phyloP scores from a whole-genome alignment of 2,329 filamentous ascomycete species.

The Fusarium caatingaense region DNA sequence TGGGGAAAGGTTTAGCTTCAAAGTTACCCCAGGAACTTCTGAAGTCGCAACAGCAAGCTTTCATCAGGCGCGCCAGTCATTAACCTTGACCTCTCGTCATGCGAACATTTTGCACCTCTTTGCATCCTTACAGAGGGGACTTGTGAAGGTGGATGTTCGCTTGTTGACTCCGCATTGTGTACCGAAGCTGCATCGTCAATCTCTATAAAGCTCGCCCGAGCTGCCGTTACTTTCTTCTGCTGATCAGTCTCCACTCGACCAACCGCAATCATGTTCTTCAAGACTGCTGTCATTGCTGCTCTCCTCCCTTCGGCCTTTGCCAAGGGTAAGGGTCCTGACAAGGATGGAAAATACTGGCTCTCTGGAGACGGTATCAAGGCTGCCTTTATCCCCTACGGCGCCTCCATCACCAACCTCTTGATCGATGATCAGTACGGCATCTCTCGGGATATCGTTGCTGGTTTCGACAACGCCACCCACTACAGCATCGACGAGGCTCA shows the following conservation, averaged over 20 bases:
- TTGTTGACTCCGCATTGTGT: background rate
- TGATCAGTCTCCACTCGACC: conserved; percentile 9
- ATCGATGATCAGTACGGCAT: conserved; percentile 76
- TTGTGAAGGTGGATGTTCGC: conserved; percentile 17
- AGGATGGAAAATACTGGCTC: conserved; percentile 78
- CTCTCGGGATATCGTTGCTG: conserved; percentile 76
- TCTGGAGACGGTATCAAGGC: conserved; percentile 73
- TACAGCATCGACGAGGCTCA: conserved; percentile 74
- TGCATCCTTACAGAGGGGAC: conserved; percentile 5
- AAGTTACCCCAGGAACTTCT: conserved; percentile 19
- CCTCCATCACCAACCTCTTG: conserved; percentile 77
- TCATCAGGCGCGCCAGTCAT: conserved; percentile 36
- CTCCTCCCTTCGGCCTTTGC: conserved; percentile 27
- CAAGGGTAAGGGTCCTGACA: conserved; percentile 57
- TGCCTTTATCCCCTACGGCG: conserved; percentile 79
- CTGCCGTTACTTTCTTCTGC: background rate
- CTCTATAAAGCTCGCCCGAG: conserved; percentile 28
- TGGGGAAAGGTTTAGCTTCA: conserved; percentile 35
- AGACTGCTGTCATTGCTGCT: conserved; percentile 28
- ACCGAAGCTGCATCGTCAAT: background rate
- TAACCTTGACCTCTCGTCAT: conserved; percentile 20
- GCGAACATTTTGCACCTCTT: conserved; percentile 7
- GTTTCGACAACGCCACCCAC: conserved; percentile 80
- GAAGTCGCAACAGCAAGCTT: conserved; percentile 17
- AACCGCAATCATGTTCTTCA: conserved; percentile 34